These are phyloP conservation scores for Kazachstania bromeliacearum DNA, from an alignment of 805 yeast species.

Conservation along the genomic window DNA sequence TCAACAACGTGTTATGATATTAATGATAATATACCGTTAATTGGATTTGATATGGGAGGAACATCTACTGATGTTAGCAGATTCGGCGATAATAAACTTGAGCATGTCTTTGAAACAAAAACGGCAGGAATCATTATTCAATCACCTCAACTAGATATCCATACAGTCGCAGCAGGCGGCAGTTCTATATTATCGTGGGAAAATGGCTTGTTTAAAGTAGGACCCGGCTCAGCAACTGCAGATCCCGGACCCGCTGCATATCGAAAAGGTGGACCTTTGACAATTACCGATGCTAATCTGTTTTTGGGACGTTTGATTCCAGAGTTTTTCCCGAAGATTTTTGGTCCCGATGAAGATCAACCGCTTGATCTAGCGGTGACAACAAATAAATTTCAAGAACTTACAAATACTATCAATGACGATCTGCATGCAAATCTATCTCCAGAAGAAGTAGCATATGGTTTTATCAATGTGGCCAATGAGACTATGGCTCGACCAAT, in stretches of 20 bases:
- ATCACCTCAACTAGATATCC: slow-evolving; percentile 75
- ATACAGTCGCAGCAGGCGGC: slow-evolving; percentile 82
- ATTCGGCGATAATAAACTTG: slow-evolving; percentile 56
- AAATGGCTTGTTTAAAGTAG: slow-evolving; percentile 69
- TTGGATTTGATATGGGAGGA: slow-evolving; percentile 89
- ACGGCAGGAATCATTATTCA: slow-evolving; percentile 80
- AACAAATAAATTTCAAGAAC: slow-evolving; percentile 37
- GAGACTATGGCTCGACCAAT: slow-evolving; percentile 90
- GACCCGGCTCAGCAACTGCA: slow-evolving; percentile 81
- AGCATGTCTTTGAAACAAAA: slow-evolving; percentile 73
- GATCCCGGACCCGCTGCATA: slow-evolving; percentile 89
- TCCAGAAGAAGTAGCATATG: slow-evolving; percentile 64
- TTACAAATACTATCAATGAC: slow-evolving; percentile 49
- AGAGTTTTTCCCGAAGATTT: slow-evolving; percentile 68
- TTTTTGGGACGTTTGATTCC: slow-evolving; percentile 64
- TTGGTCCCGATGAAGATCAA: slow-evolving; percentile 72
- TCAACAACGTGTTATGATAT: slow-evolving; percentile 68
- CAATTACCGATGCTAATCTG: slow-evolving; percentile 79
- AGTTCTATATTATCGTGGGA: slow-evolving; percentile 60
- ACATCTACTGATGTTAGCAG: slow-evolving; percentile 82
- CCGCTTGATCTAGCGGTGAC: slow-evolving; percentile 53
- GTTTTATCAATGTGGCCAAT: slow-evolving; percentile 75
- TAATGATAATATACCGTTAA: slow-evolving; percentile 47
- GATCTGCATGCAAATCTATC: slow-evolving; percentile 35
- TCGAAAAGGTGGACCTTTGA: slow-evolving; percentile 74